A percentile compares a stretch with the other conserved stretches of the same genome.
Evolutionary conservation across 352 stramenopile species (phyloP).

Genomic region (Thraustochytrium sp.): DNA sequence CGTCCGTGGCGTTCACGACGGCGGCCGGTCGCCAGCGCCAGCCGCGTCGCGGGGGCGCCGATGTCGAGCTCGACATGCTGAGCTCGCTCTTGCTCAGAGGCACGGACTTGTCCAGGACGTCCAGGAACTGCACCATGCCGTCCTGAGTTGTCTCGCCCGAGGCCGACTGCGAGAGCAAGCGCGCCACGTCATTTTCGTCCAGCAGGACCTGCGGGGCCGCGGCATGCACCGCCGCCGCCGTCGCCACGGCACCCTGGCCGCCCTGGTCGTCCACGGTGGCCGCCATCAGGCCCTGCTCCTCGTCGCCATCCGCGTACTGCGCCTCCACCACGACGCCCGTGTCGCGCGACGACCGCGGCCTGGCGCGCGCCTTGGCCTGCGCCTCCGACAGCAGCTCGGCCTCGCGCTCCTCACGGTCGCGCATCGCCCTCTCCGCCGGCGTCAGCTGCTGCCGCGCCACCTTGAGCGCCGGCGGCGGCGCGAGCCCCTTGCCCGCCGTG

Average conservation of each 20-base stretch:
- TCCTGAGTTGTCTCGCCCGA: neutral
- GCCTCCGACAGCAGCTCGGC: neutral
- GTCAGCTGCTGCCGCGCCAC: too few species aligned
- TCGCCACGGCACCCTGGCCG: neutral
- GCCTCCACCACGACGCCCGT: neutral
- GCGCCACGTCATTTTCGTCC: neutral
- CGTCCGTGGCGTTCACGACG: neutral
- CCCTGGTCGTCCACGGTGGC: neutral
- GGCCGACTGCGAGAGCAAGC: neutral
- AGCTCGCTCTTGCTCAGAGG: neutral
- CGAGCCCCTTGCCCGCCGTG: too few species aligned
- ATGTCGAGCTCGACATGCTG: neutral
- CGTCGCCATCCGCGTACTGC: neutral
- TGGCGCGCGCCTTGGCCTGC: neutral
- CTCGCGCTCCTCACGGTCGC: neutral
- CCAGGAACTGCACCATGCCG: neutral
- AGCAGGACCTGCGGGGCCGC: neutral
- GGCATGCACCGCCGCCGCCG: neutral
- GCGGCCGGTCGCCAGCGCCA: conserved; percentile 16
- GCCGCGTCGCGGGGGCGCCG: neutral
- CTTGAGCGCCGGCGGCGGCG: too few species aligned
- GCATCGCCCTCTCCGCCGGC: too few species aligned
- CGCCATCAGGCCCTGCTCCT: neutral
- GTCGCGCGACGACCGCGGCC: neutral
- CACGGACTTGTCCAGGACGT: conserved; percentile 6